phyloP scores from a whole-genome alignment of 345 rosid species.

The Euphorbia pulcherrima region DNA sequence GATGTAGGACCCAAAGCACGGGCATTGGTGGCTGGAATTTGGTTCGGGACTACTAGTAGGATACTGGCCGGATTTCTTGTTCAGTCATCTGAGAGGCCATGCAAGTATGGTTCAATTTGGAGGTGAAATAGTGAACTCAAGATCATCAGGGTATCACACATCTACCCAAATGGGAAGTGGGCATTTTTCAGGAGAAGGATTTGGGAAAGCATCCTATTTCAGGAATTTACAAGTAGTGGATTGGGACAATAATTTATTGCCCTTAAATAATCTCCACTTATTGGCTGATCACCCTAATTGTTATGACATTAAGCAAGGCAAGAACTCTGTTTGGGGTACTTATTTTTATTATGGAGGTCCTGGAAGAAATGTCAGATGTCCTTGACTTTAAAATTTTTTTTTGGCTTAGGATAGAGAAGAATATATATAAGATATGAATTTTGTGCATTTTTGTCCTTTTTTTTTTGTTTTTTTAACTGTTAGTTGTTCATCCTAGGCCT shows the following conservation, averaged over 20 bases:
- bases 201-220: constrained; percentile 32
- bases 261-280: constrained; percentile 26
- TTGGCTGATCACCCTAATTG: constrained; percentile 34
- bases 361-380: constrained; percentile 34
- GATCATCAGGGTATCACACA: constrained; percentile 30
- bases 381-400: background rate
- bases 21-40: constrained; percentile 35
- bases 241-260: constrained; percentile 33
- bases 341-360: constrained; percentile 37
- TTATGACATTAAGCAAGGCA: constrained; percentile 29
- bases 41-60: constrained; percentile 34
- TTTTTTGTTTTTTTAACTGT: background rate
- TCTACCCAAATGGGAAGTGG: constrained; percentile 37
- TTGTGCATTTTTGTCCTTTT: background rate
- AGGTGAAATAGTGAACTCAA: constrained; percentile 30
- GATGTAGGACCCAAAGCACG: constrained; percentile 36
- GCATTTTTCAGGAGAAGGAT: constrained; percentile 32
- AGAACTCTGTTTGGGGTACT: constrained; percentile 29
- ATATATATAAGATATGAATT: background rate
- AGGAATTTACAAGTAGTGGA: constrained; percentile 32
- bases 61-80: constrained; percentile 31
- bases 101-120: constrained; percentile 38
- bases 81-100: constrained; percentile 32
- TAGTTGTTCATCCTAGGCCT: background rate
- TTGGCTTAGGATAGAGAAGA: background rate